Percentiles rank a stretch among this genome's conserved stretches.
Conservation (phyloP, 768 basidiomycete genomes). For the Tremella fuciformis region DNA sequence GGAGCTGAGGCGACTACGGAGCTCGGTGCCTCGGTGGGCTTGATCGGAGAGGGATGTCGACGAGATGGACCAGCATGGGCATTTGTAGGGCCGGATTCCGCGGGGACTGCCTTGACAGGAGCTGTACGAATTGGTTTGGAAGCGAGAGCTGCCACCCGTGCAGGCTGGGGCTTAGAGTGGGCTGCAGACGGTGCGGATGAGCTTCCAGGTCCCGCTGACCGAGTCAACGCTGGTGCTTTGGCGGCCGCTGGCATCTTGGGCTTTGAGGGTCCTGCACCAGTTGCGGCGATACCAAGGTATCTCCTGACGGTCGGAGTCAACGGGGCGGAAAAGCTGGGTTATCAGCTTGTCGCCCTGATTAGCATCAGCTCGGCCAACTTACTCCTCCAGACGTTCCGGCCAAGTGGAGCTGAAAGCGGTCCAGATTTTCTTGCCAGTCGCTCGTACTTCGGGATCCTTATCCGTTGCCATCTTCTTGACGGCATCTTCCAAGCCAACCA, state of each 20-base stretch:
- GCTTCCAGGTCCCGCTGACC: conserved; percentile 11
- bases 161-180: background rate
- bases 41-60: background rate
- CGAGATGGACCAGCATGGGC: conserved; percentile 4
- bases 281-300: conserved; percentile 50
- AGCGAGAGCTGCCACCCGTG: conserved; percentile 2
- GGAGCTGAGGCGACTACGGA: background rate
- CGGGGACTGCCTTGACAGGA: background rate
- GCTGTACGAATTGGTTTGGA: conserved; percentile 1
- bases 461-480: conserved; percentile 53
- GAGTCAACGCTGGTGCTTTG: conserved; percentile 11
- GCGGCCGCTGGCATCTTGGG: conserved; percentile 7
- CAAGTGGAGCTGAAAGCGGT: conserved; percentile 47
- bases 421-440: conserved; percentile 52
- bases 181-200: background rate
- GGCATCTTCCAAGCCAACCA: conserved; percentile 48
- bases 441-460: conserved; percentile 52
- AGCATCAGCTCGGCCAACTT: conserved; percentile 20
- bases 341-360: background rate
- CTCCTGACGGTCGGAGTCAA: conserved; percentile 53
- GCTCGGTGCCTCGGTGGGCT: background rate
- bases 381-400: conserved; percentile 51
- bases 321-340: conserved; percentile 52
- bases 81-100: too few species aligned
- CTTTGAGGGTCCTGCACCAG: conserved; percentile 24